A percentile compares a stretch with the other conserved stretches of the same genome.
Evolutionary conservation across 2,329 filamentous ascomycete species (phyloP).

Genomic region (Clonostachys rhizophaga): DNA sequence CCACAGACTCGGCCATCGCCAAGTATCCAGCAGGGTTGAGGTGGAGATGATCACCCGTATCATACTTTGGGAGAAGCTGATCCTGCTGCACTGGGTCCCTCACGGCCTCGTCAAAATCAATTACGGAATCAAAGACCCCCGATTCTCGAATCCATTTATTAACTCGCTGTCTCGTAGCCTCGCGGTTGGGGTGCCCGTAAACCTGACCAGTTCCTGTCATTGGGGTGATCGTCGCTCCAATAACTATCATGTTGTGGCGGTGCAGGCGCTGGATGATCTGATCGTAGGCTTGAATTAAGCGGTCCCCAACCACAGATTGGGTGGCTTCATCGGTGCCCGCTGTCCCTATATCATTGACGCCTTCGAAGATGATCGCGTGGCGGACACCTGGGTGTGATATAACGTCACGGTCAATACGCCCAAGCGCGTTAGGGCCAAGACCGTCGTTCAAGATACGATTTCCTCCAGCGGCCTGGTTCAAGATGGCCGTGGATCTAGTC

Average conservation of each 20-base stretch:
- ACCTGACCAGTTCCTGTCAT: slow-evolving; percentile 37
- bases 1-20: slow-evolving; percentile 48
- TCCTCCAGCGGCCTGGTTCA: slow-evolving; percentile 60
- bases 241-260: slow-evolving; percentile 44
- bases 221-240: slow-evolving; percentile 49
- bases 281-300: slow-evolving; percentile 46
- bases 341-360: slow-evolving; percentile 60
- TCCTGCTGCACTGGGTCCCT: slow-evolving; percentile 36
- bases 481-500: slow-evolving; percentile 37
- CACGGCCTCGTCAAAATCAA: slow-evolving; percentile 56
- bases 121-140: slow-evolving; percentile 52
- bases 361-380: slow-evolving; percentile 57
- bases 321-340: slow-evolving; percentile 30
- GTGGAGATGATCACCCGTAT: slow-evolving; percentile 59
- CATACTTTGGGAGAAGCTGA: slow-evolving; percentile 34
- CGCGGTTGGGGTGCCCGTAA: slow-evolving; percentile 46
- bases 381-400: slow-evolving; percentile 47
- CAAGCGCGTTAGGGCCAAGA: slow-evolving; percentile 52
- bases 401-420: slow-evolving; percentile 55
- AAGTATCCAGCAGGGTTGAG: slow-evolving; percentile 49
- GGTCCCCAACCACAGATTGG: slow-evolving; percentile 38
- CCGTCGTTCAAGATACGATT: slow-evolving; percentile 57
- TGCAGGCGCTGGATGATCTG: slow-evolving; percentile 52
- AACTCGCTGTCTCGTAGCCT: slow-evolving; percentile 46
- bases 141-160: slow-evolving; percentile 54